Base-by-base conservation (phyloP, 2,329 filamentous ascomycete genomes). In the Neonectria punicea region DNA sequence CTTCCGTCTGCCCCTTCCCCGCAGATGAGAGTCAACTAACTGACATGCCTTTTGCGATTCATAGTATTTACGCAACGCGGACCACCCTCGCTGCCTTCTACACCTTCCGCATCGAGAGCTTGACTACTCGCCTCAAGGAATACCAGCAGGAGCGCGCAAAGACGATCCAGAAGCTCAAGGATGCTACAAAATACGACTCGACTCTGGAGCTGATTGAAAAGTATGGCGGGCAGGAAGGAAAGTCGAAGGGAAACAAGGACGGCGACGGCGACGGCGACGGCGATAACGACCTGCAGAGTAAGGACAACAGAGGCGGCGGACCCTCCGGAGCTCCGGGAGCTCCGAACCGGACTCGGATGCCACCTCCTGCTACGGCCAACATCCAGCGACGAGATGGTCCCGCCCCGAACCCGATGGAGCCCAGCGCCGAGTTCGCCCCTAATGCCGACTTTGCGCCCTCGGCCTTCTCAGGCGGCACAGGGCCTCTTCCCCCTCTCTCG, bases 161-260 rank as follows among this genome's bases (percentile, higher is more conserved):
- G 73, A 97, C 94, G 2, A 98, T 99, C 70, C 92, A 97, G 77
- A 94, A 94, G 80, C 88, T 99, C 68, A 99, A 99, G 81, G 90
- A 92, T 63, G 94, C 94, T 28, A 99, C 96, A 36, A 97, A 93
- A 79, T 99, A 98, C 82, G 93, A 98, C 80, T 96, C 94, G 34
- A 99, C 96, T 1, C 89, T 97, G 75, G 90, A 98, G 77, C 81
- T 99, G 65, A 87, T 99, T 11, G 93, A 98, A 75, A 99, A 98
- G 75, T 99, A 99, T 78, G 94, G 94, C 39, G 92, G 89, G 10
- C 83, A 85, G 20, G 88, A 90, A 67, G 81, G 85, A 73, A 81
- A 83, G 74, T 70, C 81, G 5, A 75, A 75, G 14, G 74, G 73
- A 13, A 76, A 68, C 65, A 79, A 75, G 67, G 76, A 75, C 49